Conservation (phyloP, 2,329 filamentous ascomycete genomes). For the Ascochyta fabae region DNA sequence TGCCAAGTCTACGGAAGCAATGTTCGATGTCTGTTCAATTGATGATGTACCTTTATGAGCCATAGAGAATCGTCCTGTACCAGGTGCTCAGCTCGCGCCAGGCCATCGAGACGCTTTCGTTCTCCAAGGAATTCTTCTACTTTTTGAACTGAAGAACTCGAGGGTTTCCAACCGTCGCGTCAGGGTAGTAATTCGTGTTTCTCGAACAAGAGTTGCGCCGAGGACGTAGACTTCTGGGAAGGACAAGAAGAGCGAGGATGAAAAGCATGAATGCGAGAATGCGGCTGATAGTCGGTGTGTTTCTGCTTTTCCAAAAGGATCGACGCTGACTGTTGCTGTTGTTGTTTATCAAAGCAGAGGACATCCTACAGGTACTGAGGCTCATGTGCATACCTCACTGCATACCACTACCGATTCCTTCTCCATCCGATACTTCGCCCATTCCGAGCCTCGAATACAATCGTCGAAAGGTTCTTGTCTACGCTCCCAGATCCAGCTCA, state of each 20-base stretch:
- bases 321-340: no score
- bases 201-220: neutral
- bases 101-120: neutral
- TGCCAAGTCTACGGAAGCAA: neutral
- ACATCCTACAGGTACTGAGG: neutral
- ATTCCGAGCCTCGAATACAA: slow-evolving; percentile 6
- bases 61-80: neutral
- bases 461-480: slow-evolving; percentile 14
- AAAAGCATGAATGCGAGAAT: no score
- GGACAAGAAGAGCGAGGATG: no score
- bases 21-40: neutral
- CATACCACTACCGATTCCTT: slow-evolving; percentile 19
- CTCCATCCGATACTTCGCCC: slow-evolving; percentile 18
- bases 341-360: neutral
- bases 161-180: neutral
- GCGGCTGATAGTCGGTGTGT: no score
- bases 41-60: neutral
- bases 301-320: no score
- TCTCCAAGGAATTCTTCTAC: no score
- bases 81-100: neutral
- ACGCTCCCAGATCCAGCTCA: slow-evolving; percentile 26
- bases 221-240: no score
- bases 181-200: neutral
- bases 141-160: neutral
- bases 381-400: slow-evolving; percentile 18